Base-by-base conservation (phyloP, 106 monocot species). In the Agapanthus africanus region DNA sequence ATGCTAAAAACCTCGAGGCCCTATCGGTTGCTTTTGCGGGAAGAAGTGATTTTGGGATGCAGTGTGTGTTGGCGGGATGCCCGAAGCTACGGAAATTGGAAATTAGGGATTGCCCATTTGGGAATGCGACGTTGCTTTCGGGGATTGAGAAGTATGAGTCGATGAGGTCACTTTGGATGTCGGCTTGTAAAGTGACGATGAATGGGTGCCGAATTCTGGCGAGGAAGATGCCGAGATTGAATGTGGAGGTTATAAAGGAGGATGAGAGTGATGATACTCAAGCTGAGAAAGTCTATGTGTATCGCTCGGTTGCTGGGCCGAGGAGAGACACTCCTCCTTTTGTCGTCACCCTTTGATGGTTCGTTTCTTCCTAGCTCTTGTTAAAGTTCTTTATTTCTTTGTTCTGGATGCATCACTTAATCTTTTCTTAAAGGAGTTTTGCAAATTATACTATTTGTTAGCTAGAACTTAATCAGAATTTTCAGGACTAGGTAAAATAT, bases 131-230 rank as follows among this genome's bases (percentile, higher is more conserved):
- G 35, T 38, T 79, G n/a, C 69, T 79, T 61, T 73, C 79, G 19
- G 73, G 73, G 7, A 27, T 74, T 22, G 68, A 39, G 52, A 68
- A 54, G 40, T 74, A 73, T 26, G 79, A 79, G 54, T 63, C 79
- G 4, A 79, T 79, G 79, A 68, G 79, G 63, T 79, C 79, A 13
- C 79, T 79, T 23, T 79, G 79, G 79, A 79, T 79, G 79, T 79
- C 79, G 26, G 67, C 73, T 27, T 79, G 79, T 69, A 73, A 62
- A 3, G 49, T 79, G 18, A 74, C 73, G 18, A 73, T 79, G 69
- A 64, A 62, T 36, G 71, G 51, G 2, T 81, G 76, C 39, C 60
- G 52, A 22, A 2, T 68, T 4, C 72, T 81, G 39, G 79, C 79
- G 36, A 79, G 63, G 25, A 19, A 74, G 69, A 74, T 73, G 79